These are phyloP conservation scores for Pelargonium myrrhifolium DNA, from an alignment of 441 rosid genomes.

Conservation along the genomic window DNA sequence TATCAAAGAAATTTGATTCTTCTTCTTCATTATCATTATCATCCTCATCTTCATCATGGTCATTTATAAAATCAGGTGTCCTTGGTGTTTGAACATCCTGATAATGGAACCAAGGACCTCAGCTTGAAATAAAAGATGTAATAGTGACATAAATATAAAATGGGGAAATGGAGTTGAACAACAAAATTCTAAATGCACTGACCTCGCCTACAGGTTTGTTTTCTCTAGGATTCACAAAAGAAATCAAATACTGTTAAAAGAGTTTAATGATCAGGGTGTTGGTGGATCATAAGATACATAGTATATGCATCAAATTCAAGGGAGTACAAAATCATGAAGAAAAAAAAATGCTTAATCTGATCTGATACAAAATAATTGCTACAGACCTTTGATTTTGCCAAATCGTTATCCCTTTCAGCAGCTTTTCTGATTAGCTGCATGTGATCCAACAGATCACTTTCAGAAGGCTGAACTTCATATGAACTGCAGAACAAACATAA, in stretches of 20 bases:
- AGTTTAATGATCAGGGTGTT: constrained; percentile 7
- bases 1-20: constrained; percentile 30
- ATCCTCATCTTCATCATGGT: constrained; percentile 22
- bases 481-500: constrained; percentile 18
- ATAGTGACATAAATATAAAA: not conserved
- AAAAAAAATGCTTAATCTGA: not conserved
- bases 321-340: not conserved
- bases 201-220: constrained; percentile 19
- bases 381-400: constrained; percentile 38
- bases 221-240: constrained; percentile 12
- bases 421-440: constrained; percentile 31
- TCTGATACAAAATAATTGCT: not conserved
- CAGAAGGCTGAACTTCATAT: constrained; percentile 32
- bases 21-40: constrained; percentile 7
- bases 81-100: constrained; percentile 21
- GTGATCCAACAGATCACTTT: constrained; percentile 34
- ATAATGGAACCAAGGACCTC: constrained; percentile 6
- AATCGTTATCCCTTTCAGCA: constrained; percentile 34
- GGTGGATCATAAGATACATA: not conserved
- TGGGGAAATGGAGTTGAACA: not conserved
- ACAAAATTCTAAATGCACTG: constrained; percentile 1
- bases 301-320: not conserved
- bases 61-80: constrained; percentile 18
- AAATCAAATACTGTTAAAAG: constrained; percentile 23
- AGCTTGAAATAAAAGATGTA: not conserved